Evolutionary conservation across 352 stramenopile species (phyloP), one percentile per base, ranked within the genome.

Genomic region (Phytopythium oedochilum): DNA sequence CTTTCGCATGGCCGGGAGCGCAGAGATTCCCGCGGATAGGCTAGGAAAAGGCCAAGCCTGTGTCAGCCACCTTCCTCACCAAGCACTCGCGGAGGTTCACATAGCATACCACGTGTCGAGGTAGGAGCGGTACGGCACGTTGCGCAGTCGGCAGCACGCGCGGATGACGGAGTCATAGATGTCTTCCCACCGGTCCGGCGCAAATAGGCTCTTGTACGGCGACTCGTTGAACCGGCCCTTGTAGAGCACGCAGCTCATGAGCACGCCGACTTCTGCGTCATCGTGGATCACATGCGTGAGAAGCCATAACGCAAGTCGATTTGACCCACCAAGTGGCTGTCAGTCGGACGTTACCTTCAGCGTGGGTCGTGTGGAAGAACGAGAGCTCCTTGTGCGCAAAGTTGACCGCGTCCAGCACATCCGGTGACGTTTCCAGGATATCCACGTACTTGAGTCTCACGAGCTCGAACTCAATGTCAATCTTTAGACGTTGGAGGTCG

Each of bases 191-290:
- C 81, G 73, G 47, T 86, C 69, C 10, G 66, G 61, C 22, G 75
- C 66, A 26, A 92, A 90, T 0, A 94, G 54, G 28, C 86, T 83
- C 42, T 88, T 87, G 66, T 96, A 96, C 2, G 86, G 84, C 0
- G 83, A 94, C 35, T 86, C 73, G 18, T 78, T 66, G 32, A 94
- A 59, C 29, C 75, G 75, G 25, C 77, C 68, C 51, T 91, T 89
- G 61, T 83, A 94, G 32, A 96, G 66, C 15, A 91, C 60, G 38
- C 83, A 92, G 29, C 82, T 79, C 81, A 96, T 92, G 61, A 96
- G 64, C 2, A 80, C 68, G 10, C 80, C 76, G 22, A 92, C 76
- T 52, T 92, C 81, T 92, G 39, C 20, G 50, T 35, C 15, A 57
- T 42, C 10, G 38, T 17, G 5, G 14, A 47, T 28, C 7, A 47